phyloP scores from a whole-genome alignment of 352 stramenopile genomes.

The Albugo candida region DNA sequence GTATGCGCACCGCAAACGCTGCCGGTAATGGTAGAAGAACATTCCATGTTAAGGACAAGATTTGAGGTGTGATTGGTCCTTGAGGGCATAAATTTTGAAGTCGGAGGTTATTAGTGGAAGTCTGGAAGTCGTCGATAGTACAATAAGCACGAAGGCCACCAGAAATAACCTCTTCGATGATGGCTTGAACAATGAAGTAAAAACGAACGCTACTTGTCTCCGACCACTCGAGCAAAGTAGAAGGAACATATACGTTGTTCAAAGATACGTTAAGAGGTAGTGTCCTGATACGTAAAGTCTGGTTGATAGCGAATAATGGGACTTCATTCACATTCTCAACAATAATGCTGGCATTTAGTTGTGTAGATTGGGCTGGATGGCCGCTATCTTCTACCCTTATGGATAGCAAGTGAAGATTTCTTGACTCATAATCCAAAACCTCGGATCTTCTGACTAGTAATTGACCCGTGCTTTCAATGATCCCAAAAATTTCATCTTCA shows the following conservation, averaged over 20 bases:
- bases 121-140: neutral
- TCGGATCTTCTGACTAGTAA: constrained; percentile 17
- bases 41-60: neutral
- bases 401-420: constrained; percentile 4
- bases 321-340: constrained; percentile 24
- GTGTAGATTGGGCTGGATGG: constrained; percentile 11
- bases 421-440: constrained; percentile 23
- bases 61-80: neutral
- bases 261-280: neutral
- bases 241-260: neutral
- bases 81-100: neutral
- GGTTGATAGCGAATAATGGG: neutral
- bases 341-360: constrained; percentile 11
- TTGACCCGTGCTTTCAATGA: constrained; percentile 27
- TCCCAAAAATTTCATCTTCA: constrained; percentile 17
- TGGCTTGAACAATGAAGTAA: too few species aligned
- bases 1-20: neutral
- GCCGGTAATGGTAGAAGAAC: neutral
- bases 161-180: neutral
- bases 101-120: neutral
- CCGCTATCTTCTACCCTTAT: constrained; percentile 24
- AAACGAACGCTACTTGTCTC: neutral
- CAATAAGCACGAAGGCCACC: neutral
- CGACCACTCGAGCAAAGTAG: neutral
- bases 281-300: too few species aligned